A percentile compares a stretch with the other conserved stretches of the same genome.
Conservation (phyloP, 345 rosid species). For the Hibiscus mutabilis region DNA sequence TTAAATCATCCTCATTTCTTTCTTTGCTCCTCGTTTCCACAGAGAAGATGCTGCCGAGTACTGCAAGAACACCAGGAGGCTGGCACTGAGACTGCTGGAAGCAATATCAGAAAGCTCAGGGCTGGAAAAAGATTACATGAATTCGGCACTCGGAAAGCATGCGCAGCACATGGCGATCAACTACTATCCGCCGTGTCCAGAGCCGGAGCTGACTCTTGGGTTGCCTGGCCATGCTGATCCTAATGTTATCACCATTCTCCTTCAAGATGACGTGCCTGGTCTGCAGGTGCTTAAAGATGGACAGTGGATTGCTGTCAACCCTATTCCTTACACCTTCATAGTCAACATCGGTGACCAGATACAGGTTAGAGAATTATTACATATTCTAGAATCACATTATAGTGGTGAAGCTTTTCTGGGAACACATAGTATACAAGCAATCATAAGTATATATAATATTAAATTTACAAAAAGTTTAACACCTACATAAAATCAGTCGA, state of each 20-base stretch:
- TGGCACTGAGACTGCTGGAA: slow-evolving; percentile 26
- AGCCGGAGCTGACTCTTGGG: slow-evolving; percentile 35
- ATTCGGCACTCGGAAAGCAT: slow-evolving; percentile 24
- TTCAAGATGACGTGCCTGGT: slow-evolving; percentile 35
- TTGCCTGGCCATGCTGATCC: slow-evolving; percentile 38
- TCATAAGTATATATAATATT: no score
- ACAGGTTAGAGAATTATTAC: slow-evolving; percentile 15
- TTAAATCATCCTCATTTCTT: neutral
- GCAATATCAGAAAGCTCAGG: slow-evolving; percentile 38
- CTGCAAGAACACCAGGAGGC: slow-evolving; percentile 19
- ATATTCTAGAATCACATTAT: no score
- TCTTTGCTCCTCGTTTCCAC: neutral
- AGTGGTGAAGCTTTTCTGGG: no score
- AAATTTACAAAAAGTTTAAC: no score
- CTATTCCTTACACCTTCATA: slow-evolving; percentile 27
- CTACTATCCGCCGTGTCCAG: slow-evolving; percentile 38
- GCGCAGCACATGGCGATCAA: slow-evolving; percentile 42
- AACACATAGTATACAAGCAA: no score
- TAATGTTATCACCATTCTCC: slow-evolving; percentile 30
- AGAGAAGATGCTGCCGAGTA: slow-evolving; percentile 26
- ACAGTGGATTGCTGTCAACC: slow-evolving; percentile 31
- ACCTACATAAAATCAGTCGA: no score
- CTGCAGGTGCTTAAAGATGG: slow-evolving; percentile 30
- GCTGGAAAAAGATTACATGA: slow-evolving; percentile 22
- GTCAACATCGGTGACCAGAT: slow-evolving; percentile 40